These are phyloP conservation scores for Heliamphora pulchella DNA, from an alignment of 179 eudicot species.

Conservation along the genomic window DNA sequence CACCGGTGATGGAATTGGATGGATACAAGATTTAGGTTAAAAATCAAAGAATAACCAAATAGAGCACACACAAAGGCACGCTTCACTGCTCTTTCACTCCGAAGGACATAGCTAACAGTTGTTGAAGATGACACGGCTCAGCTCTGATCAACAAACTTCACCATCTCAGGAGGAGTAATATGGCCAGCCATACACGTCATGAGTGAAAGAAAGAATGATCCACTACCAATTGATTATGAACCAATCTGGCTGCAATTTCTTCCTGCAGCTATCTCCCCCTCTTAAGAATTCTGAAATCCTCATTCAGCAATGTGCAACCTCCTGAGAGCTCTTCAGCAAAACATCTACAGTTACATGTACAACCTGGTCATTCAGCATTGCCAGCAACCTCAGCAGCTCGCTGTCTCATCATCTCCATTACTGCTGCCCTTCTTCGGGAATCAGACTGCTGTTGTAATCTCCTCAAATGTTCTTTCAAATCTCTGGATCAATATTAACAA, in stretches of 20 bases:
- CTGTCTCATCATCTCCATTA: constrained; percentile 97
- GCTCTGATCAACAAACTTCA: neutral
- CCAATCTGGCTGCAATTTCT: constrained; percentile 8
- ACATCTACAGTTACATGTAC: constrained; percentile 16
- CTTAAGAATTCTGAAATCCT: neutral
- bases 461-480: constrained; percentile 72
- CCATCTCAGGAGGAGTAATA: neutral
- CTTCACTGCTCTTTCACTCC: neutral
- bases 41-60: constrained; percentile 20
- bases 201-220: constrained; percentile 11
- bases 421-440: constrained; percentile 85
- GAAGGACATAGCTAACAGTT: neutral
- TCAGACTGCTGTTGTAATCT: constrained; percentile 85
- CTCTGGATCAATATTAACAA: constrained; percentile 29
- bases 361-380: constrained; percentile 32
- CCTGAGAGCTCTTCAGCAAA: neutral
- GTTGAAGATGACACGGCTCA: constrained; percentile 13
- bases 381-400: constrained; percentile 79
- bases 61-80: neutral
- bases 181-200: neutral
- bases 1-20: neutral
- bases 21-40: neutral
- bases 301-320: neutral
- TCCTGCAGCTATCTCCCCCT: neutral
- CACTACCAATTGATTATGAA: neutral